Evolutionary conservation across 1,139 yeast genomes (phyloP).

Genomic region (Debaryomyces coudertii): DNA sequence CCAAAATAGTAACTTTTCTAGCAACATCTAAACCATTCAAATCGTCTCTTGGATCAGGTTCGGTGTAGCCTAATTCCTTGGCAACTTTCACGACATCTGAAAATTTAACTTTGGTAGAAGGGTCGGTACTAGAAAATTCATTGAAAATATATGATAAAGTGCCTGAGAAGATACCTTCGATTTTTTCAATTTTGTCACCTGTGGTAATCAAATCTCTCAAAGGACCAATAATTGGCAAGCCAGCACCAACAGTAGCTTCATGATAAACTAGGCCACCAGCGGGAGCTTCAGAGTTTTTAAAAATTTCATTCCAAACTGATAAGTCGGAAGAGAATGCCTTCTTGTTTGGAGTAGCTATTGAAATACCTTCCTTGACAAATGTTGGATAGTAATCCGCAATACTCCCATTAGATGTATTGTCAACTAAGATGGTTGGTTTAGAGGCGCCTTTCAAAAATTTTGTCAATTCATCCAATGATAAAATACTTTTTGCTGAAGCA

Average conservation of each 20-base stretch:
- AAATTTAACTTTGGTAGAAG: conserved; percentile 64
- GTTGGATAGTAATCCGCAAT: conserved; percentile 78
- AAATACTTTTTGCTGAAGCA: conserved; percentile 51
- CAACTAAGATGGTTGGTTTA: conserved; percentile 81
- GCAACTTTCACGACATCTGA: conserved; percentile 90
- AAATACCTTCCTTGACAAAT: conserved; percentile 75
- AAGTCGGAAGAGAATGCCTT: conserved; percentile 91
- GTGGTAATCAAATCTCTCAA: conserved; percentile 84
- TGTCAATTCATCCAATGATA: conserved; percentile 60
- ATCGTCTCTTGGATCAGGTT: conserved; percentile 99
- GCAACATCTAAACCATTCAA: conserved; percentile 98
- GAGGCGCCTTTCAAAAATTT: conserved; percentile 66
- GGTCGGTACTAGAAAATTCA: conserved; percentile 75
- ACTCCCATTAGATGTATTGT: conserved; percentile 84
- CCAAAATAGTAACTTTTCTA: conserved; percentile 92
- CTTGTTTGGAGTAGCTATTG: conserved; percentile 97
- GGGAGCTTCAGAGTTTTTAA: conserved; percentile 51
- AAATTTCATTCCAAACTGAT: conserved; percentile 75
- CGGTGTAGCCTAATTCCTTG: conserved; percentile 91
- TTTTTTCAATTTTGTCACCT: conserved; percentile 87
- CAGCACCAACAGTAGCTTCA: conserved; percentile 99
- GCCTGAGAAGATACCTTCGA: conserved; percentile 97
- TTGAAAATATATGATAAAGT: conserved; percentile 95
- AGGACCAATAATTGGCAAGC: conserved; percentile 89
- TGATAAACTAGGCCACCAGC: conserved; percentile 86